phyloP scores from a whole-genome alignment of 1,139 yeast species.

The Kazachstania sp. region DNA sequence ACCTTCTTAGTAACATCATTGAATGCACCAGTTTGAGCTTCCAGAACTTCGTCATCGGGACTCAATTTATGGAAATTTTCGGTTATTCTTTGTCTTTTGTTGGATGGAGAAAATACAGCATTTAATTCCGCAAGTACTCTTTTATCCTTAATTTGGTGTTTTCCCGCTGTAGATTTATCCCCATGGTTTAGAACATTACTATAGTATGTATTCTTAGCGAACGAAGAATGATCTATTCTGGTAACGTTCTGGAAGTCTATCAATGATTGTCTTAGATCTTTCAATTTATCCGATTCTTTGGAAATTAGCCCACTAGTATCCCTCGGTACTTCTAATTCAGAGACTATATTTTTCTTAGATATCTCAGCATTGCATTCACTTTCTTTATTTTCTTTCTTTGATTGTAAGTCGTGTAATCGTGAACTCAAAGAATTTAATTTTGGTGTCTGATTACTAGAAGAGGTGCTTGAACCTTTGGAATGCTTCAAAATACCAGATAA shows the following conservation, averaged over 20 bases:
- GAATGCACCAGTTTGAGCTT: conserved; percentile 52
- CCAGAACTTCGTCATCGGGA: conserved; percentile 68
- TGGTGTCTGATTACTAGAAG: neutral
- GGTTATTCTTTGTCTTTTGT: conserved; percentile 31
- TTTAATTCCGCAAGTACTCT: conserved; percentile 10
- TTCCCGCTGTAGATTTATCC: neutral
- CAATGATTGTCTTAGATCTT: too few relatives aligned
- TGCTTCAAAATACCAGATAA: conserved; percentile 2
- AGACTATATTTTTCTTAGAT: neutral
- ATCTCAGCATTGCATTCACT: neutral
- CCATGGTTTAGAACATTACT: neutral
- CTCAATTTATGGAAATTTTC: conserved; percentile 61
- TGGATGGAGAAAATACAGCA: conserved; percentile 21
- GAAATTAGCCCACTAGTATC: too few relatives aligned
- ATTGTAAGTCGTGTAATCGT: neutral
- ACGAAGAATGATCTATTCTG: too few relatives aligned
- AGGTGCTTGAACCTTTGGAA: neutral
- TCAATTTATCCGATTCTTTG: too few relatives aligned
- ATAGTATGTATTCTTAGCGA: neutral
- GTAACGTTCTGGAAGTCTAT: too few relatives aligned
- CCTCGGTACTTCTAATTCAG: too few relatives aligned
- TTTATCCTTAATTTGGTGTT: neutral
- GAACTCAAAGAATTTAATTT: neutral
- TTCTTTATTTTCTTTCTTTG: neutral
- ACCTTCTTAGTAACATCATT: conserved; percentile 29